Evolutionary conservation across 2,329 filamentous ascomycete species (phyloP), one percentile per base, ranked within the genome.

Genomic region (Aspergillus sojae): DNA sequence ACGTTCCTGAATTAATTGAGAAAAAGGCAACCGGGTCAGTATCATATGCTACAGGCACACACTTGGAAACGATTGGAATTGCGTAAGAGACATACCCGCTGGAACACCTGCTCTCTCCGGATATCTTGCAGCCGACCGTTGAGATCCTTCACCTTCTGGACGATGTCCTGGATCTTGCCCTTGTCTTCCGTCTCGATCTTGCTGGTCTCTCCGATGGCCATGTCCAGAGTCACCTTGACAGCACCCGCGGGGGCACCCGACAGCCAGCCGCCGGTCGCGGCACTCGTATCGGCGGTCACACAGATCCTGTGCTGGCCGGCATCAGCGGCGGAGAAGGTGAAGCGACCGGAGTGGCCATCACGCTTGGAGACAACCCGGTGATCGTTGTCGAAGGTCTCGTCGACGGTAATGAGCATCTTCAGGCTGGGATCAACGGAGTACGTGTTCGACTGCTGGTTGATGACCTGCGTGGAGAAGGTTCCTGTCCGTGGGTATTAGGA

Each of bases 311-410:
- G 95, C 79, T 97, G 92, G 78, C 95, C 95, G n/a, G 91, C 87
- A 78, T 97, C 95, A 75, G 93, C 92, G 58, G 95, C 92, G 69
- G 90, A 93, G 86, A 99, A 98, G 74, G 94, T 97, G 85, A 98
- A 98, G 75, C 91, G 91, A 71, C 95, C 94, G 50, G 86, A 83
- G 65, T 87, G 81, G 48, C 85, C 80, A 72, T 94, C 94, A 65
- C 90, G 90, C 80, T 97, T 93, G 68, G 90, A 92, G 67, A 98
- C 92, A 66, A 99, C 91, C 67, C 94, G 93, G 86, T 99, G 95
- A 84, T 98, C 91, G 80, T 96, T 94, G 86, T 98, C 94, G 81
- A 99, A 99, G 74, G 91, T 87, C 84, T 99, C 95, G 72, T 97
- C 94, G 62, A 98, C 94, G 19, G 92, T 94, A 74, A 98, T 96